These are phyloP conservation scores for Ophiostoma populinum DNA, from an alignment of 2,329 filamentous ascomycete species.

Conservation along the genomic window DNA sequence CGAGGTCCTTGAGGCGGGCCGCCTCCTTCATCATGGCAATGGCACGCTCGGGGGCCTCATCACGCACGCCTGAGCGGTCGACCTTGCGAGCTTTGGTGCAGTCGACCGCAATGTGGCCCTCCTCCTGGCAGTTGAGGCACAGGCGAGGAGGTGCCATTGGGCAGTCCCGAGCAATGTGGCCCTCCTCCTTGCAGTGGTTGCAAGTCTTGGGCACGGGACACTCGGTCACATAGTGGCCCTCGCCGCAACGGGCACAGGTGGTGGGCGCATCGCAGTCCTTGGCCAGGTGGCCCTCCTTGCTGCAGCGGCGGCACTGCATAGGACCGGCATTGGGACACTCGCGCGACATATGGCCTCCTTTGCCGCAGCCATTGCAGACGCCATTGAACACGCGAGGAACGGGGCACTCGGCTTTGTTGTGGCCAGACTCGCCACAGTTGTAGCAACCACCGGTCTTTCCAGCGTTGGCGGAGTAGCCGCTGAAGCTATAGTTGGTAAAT, in stretches of 20 bases:
- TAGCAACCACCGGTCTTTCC: conserved; percentile 32
- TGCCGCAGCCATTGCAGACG: conserved; percentile 23
- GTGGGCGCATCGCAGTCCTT: too few species aligned
- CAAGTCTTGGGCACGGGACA: conserved; percentile 25
- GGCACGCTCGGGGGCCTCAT: conserved; percentile 34
- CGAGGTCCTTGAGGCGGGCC: conserved; percentile 36
- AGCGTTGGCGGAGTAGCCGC: conserved; percentile 10
- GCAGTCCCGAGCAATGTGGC: conserved; percentile 36
- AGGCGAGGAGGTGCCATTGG: conserved; percentile 32
- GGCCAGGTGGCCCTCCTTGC: too few species aligned
- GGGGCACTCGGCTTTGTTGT: conserved; percentile 45
- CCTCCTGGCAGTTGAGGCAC: conserved; percentile 45
- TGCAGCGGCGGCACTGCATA: conserved; percentile 23
- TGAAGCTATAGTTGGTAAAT: conserved; percentile 1
- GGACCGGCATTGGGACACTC: conserved; percentile 27
- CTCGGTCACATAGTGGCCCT: conserved; percentile 33
- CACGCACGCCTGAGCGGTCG: conserved; percentile 31
- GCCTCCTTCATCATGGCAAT: conserved; percentile 39
- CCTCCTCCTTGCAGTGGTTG: conserved; percentile 26
- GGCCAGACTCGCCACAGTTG: conserved; percentile 40
- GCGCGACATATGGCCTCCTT: conserved; percentile 33
- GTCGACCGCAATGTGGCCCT: conserved; percentile 36
- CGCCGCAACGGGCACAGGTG: conserved; percentile 27
- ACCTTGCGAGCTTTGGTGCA: conserved; percentile 45
- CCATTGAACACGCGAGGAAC: conserved; percentile 28